Conservation (phyloP, 129 eudicot species). For the Glebionis coronaria region DNA sequence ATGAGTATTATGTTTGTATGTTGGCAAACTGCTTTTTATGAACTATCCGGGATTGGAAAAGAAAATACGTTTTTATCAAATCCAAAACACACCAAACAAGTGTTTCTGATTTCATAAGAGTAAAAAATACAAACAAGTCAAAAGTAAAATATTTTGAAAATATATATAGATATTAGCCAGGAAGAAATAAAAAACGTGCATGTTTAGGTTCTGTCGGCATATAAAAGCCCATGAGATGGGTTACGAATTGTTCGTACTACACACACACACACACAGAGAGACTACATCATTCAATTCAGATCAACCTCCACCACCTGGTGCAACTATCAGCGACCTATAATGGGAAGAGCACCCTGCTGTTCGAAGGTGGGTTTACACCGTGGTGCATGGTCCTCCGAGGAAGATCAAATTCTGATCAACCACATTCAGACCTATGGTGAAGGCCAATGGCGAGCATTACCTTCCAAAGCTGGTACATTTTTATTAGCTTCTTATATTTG, state of each 20-base stretch:
- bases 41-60: too few species aligned
- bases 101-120: too few species aligned
- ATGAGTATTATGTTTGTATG: too few species aligned
- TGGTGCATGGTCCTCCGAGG: slow-evolving; percentile 41
- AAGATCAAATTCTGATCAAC: slow-evolving; percentile 30
- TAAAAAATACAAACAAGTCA: too few species aligned
- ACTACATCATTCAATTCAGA: neutral
- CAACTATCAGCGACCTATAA: neutral
- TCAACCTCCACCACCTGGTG: neutral
- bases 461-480: slow-evolving; percentile 40
- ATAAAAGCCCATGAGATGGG: too few species aligned
- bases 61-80: too few species aligned
- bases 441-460: slow-evolving; percentile 43
- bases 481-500: neutral
- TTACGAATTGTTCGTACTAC: neutral
- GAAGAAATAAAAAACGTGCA: too few species aligned
- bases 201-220: too few species aligned
- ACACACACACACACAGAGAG: neutral
- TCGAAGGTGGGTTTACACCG: slow-evolving; percentile 38
- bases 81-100: too few species aligned
- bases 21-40: too few species aligned
- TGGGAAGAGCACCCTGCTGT: slow-evolving; percentile 41
- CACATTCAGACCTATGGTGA: slow-evolving; percentile 37
- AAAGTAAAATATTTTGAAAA: too few species aligned
- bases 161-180: too few species aligned